These are phyloP conservation scores for Coemansia sp. DNA, from an alignment of 192 early-diverging fungal species.

Conservation along the genomic window DNA sequence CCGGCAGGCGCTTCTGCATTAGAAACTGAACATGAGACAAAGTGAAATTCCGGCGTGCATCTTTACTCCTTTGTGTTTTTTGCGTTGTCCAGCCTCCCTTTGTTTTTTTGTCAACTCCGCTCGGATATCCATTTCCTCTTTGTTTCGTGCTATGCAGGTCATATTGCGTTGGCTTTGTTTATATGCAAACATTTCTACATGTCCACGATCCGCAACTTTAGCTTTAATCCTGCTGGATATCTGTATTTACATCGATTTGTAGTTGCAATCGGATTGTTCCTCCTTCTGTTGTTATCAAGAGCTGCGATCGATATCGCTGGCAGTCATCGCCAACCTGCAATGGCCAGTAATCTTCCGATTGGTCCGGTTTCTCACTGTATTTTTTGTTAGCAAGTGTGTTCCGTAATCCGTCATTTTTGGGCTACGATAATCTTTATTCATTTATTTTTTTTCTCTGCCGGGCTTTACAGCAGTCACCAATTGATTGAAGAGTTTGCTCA, in stretches of 20 bases:
- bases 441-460: background rate
- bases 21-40: no score
- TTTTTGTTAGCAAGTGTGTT: background rate
- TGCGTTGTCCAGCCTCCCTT: no score
- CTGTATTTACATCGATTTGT: no score
- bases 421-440: background rate
- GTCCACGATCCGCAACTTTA: no score
- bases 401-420: background rate
- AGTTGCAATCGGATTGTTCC: no score
- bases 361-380: background rate
- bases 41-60: no score
- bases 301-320: no score
- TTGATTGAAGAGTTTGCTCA: background rate
- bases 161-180: background rate
- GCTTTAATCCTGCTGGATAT: no score
- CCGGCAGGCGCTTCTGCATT: no score
- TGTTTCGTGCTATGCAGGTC: background rate
- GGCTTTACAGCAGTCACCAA: background rate
- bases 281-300: no score
- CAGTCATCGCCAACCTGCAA: background rate
- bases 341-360: background rate
- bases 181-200: background rate
- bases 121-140: conserved; percentile 2
- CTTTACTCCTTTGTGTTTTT: no score
- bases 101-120: background rate